Evolutionary conservation across 2,329 filamentous ascomycete species (phyloP), one percentile per base, ranked within the genome.

Genomic region (Xylaria polymorpha): DNA sequence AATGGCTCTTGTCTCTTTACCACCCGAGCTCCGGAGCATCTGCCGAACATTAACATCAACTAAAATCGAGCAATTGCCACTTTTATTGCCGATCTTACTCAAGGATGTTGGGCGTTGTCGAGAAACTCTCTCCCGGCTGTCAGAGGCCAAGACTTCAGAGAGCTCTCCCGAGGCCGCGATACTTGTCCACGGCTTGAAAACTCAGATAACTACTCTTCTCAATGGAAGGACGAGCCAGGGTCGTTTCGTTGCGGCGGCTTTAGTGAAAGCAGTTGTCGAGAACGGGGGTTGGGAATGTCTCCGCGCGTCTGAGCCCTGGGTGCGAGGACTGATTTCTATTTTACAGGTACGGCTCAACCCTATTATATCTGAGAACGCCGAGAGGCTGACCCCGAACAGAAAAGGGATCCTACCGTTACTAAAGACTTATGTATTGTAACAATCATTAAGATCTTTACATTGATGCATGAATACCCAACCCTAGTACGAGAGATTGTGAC

Each of bases 401-500:
- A 94, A 86, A 89, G 91, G 10, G 94, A 97, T 75, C 89, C 93
- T 3, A 79, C 87, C 7, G 88, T 91, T 4, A 90, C 90, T 41
- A 97, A 96, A 78, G 92, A 92, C 78, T 80, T 98, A 67, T 89
- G 88, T 73, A 84, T 97, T 59, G 87, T 96, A 70, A 89, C 92
- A 15, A 83, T 98, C 70, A 92, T 92, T 22, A 91, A 92, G 76
- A 94, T 98, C 74, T 98, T 96, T 81, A 86, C 90, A 73, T 87
- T 96, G 43, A 91, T 94, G 48, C 92, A 94, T 77, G 89, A 91
- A 44, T 94, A 94, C 77, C 93, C 92, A 68, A 96, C 93, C 9
- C 84, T 98, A 62, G 85, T 95, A 53, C 88, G 95, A 74, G 94
- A 98, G 78, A 93, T 98, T 69, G 94, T 92, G 0, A 97, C 94